A percentile compares a stretch with the other conserved stretches of the same genome.
Conservation (phyloP, 495 filamentous ascomycete genomes). For the Lasiosphaeris hirsuta region DNA sequence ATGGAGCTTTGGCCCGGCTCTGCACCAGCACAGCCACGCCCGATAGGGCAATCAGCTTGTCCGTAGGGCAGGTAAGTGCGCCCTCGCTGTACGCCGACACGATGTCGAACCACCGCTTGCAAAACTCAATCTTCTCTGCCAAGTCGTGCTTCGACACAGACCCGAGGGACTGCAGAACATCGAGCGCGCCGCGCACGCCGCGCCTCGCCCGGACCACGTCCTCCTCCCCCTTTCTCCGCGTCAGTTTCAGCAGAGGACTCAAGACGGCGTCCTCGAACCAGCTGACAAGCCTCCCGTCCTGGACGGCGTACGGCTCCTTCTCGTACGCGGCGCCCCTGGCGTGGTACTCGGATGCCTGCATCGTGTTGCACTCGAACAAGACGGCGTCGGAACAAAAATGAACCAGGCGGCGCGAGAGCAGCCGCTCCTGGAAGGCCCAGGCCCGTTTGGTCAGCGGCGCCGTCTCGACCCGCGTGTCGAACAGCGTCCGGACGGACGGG, state of each 20-base stretch:
- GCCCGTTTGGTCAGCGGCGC: constrained; percentile 15
- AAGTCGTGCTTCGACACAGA: not conserved
- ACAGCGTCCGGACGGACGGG: not conserved
- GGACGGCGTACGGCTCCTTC: not conserved
- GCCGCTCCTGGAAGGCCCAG: constrained; percentile 34
- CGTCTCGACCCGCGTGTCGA: not conserved
- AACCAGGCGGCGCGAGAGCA: constrained; percentile 25
- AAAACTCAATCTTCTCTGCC: constrained; percentile 7
- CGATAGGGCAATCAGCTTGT: no score
- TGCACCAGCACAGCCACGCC: no score
- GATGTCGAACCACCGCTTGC: constrained; percentile 12
- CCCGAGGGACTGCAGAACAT: constrained; percentile 8
- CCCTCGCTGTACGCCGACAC: constrained; percentile 11
- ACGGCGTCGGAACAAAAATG: constrained; percentile 25
- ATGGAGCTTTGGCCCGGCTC: no score
- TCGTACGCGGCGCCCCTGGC: not conserved
- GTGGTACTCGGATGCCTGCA: constrained; percentile 5
- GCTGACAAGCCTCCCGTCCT: not conserved
- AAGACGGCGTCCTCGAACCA: constrained; percentile 3
- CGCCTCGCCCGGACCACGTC: not conserved
- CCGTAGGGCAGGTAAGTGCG: constrained; percentile 1
- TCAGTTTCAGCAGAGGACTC: not conserved
- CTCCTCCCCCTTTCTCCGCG: not conserved
- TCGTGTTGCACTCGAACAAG: constrained; percentile 29
- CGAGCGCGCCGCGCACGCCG: constrained; percentile 13